These are phyloP conservation scores for Casuarina equisetifolia DNA, from an alignment of 306 rosid genomes.

Conservation along the genomic window DNA sequence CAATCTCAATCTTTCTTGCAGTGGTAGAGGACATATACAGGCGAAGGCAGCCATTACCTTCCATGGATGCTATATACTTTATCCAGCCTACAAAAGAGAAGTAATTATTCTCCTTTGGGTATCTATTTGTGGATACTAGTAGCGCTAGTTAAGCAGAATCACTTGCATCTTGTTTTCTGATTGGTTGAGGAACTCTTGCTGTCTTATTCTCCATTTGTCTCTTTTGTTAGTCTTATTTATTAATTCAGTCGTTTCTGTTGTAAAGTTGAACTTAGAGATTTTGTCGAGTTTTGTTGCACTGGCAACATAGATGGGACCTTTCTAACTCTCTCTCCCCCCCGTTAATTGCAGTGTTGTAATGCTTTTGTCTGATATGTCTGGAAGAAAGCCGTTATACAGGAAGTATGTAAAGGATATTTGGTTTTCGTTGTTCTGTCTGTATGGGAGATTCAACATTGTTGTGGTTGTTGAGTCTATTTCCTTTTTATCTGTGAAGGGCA, in stretches of 20 bases:
- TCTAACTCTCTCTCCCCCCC: constrained; percentile 31
- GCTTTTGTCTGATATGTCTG: constrained; percentile 95
- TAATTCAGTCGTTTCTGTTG: not conserved
- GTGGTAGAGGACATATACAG: constrained; percentile 97
- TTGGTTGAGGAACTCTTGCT: not conserved
- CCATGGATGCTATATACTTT: constrained; percentile 96
- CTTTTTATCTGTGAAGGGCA: constrained; percentile 65
- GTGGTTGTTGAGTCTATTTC: constrained; percentile 23
- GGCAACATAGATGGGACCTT: constrained; percentile 18
- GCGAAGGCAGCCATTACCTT: constrained; percentile 92
- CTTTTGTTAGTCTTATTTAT: not conserved
- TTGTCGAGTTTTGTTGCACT: constrained; percentile 11
- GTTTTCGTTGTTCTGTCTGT: constrained; percentile 13
- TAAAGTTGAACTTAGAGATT: not conserved
- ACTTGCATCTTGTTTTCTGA: not conserved
- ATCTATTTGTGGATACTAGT: not conserved
- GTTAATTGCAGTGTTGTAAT: constrained; percentile 69
- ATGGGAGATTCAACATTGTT: constrained; percentile 15
- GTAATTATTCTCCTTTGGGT: constrained; percentile 43
- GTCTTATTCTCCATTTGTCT: not conserved
- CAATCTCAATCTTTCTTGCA: constrained; percentile 39
- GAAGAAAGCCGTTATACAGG: constrained; percentile 83
- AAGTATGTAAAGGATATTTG: constrained; percentile 57
- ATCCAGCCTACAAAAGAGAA: constrained; percentile 89
- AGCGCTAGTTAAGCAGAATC: constrained; percentile 1